Percentiles rank a stretch among this genome's conserved stretches.
Conservation (phyloP, 345 rosid genomes). For the Excoecaria agallocha region DNA sequence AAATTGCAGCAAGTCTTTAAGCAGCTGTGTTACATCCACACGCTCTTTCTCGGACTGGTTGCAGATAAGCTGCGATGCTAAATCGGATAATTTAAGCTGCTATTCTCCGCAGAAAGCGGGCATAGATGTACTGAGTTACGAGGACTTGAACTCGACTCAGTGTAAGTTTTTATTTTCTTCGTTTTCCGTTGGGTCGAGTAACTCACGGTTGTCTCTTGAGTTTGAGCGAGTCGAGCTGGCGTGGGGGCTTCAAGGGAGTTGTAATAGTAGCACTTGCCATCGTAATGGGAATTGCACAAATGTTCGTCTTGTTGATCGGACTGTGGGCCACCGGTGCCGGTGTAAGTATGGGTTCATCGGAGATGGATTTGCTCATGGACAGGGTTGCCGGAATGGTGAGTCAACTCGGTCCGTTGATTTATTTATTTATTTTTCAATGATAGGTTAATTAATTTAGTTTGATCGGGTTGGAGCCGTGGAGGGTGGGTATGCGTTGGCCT, state of each 20-base stretch:
- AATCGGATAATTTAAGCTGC: conserved; percentile 47
- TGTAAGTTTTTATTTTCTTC: conserved; percentile 59
- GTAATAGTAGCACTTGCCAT: conserved; percentile 26
- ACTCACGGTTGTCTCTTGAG: conserved; percentile 37
- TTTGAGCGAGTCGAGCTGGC: conserved; percentile 47
- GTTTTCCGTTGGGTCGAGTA: conserved; percentile 34
- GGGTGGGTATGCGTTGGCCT: conserved; percentile 3
- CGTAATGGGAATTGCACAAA: conserved; percentile 21
- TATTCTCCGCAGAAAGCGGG: conserved; percentile 15
- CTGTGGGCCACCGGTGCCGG: conserved; percentile 45
- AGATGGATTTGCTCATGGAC: conserved; percentile 51
- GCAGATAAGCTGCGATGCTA: not conserved
- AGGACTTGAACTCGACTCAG: conserved; percentile 12
- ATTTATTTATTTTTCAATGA: not conserved
- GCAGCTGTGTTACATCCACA: conserved; percentile 42
- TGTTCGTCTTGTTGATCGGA: conserved; percentile 18
- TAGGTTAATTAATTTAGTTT: not conserved
- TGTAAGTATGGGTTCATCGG: conserved; percentile 53
- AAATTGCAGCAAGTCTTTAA: conserved; percentile 26
- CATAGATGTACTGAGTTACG: conserved; percentile 24
- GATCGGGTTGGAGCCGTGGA: too few species aligned
- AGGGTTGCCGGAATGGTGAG: conserved; percentile 71
- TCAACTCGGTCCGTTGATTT: conserved; percentile 21
- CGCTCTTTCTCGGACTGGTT: conserved; percentile 6
- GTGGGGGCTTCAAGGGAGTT: conserved; percentile 70